Percentiles rank a stretch among this genome's conserved stretches.
Conservation (phyloP, 2,329 filamentous ascomycete genomes). For the Gnomoniopsis smithogilvyi region DNA sequence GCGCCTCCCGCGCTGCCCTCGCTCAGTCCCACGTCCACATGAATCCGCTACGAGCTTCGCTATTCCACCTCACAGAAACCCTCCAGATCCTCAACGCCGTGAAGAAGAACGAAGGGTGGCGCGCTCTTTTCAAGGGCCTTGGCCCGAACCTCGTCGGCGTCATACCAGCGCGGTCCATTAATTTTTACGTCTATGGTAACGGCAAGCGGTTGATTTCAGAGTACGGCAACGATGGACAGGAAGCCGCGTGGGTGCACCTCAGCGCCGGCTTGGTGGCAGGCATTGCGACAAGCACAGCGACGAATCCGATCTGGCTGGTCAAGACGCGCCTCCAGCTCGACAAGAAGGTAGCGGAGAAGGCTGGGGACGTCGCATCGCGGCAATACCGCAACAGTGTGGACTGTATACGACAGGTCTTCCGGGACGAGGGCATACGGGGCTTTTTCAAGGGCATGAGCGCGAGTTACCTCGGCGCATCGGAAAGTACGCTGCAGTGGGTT, state of each 20-base stretch:
- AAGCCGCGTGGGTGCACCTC: slow-evolving; percentile 75
- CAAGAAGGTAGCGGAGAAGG: slow-evolving; percentile 69
- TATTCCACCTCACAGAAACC: slow-evolving; percentile 79
- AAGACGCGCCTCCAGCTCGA: slow-evolving; percentile 93
- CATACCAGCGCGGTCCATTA: slow-evolving; percentile 84
- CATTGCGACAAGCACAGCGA: slow-evolving; percentile 82
- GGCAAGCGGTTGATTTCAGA: slow-evolving; percentile 79
- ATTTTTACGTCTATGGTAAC: slow-evolving; percentile 92
- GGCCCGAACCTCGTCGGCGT: slow-evolving; percentile 89
- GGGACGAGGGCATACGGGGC: slow-evolving; percentile 75
- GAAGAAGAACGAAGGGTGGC: slow-evolving; percentile 75
- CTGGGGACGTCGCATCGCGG: slow-evolving; percentile 51
- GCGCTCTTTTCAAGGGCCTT: slow-evolving; percentile 88
- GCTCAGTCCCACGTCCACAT: slow-evolving; percentile 47
- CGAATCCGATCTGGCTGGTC: slow-evolving; percentile 94
- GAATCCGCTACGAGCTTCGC: slow-evolving; percentile 61
- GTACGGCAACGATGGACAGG: slow-evolving; percentile 66
- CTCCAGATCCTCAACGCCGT: slow-evolving; percentile 81
- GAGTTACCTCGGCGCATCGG: slow-evolving; percentile 85
- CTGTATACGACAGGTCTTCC: slow-evolving; percentile 78
- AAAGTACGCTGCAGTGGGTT: slow-evolving; percentile 90
- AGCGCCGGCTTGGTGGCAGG: slow-evolving; percentile 74
- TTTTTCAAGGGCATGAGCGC: slow-evolving; percentile 90
- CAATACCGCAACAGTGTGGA: slow-evolving; percentile 86
- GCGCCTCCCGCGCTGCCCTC: slow-evolving; percentile 61